A percentile compares a stretch with the other conserved stretches of the same genome.
Evolutionary conservation across 176 grass and related monocot species (phyloP).

Genomic region (Dactylis glomerata): DNA sequence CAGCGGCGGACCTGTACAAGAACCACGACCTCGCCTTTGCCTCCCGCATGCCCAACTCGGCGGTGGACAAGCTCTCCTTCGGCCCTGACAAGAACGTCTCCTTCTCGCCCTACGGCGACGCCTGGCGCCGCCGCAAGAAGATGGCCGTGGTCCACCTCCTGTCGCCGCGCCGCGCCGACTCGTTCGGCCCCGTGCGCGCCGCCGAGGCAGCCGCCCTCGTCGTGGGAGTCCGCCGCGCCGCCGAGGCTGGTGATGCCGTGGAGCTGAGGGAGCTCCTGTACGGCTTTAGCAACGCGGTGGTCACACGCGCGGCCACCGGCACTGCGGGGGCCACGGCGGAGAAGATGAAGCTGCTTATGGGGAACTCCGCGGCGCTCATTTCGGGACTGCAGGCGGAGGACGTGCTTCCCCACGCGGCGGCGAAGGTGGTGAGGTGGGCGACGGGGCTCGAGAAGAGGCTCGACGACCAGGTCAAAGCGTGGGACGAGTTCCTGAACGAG

Average conservation of each 20-base stretch:
- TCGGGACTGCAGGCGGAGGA: slow-evolving; percentile 48
- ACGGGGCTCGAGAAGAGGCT: slow-evolving; percentile 45
- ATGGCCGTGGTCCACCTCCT: slow-evolving; percentile 60
- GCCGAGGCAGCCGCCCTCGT: slow-evolving; percentile 36
- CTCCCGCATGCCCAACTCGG: slow-evolving; percentile 41
- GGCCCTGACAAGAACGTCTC: slow-evolving; percentile 32
- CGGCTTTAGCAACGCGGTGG: slow-evolving; percentile 51
- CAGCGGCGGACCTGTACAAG: slow-evolving; percentile 42
- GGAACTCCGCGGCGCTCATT: slow-evolving; percentile 1
- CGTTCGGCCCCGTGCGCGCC: slow-evolving; percentile 39
- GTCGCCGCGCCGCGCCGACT: slow-evolving; percentile 36
- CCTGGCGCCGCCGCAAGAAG: slow-evolving; percentile 64
- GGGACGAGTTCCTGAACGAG: slow-evolving; percentile 42
- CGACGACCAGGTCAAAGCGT: slow-evolving; percentile 15
- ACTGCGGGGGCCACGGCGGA: slow-evolving; percentile 5
- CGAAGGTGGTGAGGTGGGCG: slow-evolving; percentile 28
- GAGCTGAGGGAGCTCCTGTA: slow-evolving; percentile 43
- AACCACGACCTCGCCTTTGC: slow-evolving; percentile 74
- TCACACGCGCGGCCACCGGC: slow-evolving; percentile 41
- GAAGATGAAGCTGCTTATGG: slow-evolving; percentile 33
- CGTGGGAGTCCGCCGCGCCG: neutral
- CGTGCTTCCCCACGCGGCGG: slow-evolving; percentile 34
- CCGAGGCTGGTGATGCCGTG: slow-evolving; percentile 20
- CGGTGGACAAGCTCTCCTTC: slow-evolving; percentile 19
- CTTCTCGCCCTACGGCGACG: slow-evolving; percentile 56